These are phyloP conservation scores for Marasmius tenuissimus DNA, from an alignment of 1,284 basidiomycete genomes.

Conservation along the genomic window DNA sequence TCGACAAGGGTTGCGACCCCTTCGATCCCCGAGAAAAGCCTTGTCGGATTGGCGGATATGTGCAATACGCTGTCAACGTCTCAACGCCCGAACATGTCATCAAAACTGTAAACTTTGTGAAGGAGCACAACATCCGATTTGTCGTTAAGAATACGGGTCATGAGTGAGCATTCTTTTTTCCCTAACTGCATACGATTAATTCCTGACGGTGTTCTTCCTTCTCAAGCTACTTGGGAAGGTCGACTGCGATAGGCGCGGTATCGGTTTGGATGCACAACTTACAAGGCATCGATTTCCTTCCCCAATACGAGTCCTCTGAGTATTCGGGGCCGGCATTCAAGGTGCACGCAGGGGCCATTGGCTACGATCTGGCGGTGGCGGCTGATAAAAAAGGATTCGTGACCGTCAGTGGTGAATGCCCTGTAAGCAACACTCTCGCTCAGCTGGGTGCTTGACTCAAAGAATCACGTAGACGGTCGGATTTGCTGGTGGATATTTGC, in stretches of 20 bases:
- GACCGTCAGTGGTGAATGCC: constrained; percentile 23
- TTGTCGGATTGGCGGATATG: constrained; percentile 23
- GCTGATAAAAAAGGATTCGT: constrained; percentile 14
- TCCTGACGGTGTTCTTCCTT: neutral
- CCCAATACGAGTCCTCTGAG: constrained; percentile 10
- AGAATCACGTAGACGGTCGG: constrained; percentile 17
- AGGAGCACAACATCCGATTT: constrained; percentile 22
- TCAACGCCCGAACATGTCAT: constrained; percentile 19
- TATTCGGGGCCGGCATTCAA: constrained; percentile 18
- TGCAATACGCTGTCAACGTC: constrained; percentile 23
- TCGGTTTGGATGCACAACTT: constrained; percentile 23
- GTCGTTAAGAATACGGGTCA: constrained; percentile 25
- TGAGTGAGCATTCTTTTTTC: constrained; percentile 15
- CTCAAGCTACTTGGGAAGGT: constrained; percentile 20
- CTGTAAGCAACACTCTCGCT: constrained; percentile 14
- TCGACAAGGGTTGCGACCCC: constrained; percentile 24
- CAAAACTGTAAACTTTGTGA: constrained; percentile 20
- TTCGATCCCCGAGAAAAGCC: constrained; percentile 14
- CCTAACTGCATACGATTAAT: neutral
- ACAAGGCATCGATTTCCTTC: constrained; percentile 13
- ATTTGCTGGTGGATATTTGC: constrained; percentile 11
- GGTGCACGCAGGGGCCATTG: constrained; percentile 15
- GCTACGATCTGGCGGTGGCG: constrained; percentile 13
- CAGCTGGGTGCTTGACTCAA: neutral
- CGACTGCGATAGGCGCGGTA: constrained; percentile 17